Percentiles rank a stretch among this genome's conserved stretches.
These are phyloP conservation scores for Wickerhamomyces subpelliculosus DNA, from an alignment of 805 yeast species.

Conservation along the genomic window DNA sequence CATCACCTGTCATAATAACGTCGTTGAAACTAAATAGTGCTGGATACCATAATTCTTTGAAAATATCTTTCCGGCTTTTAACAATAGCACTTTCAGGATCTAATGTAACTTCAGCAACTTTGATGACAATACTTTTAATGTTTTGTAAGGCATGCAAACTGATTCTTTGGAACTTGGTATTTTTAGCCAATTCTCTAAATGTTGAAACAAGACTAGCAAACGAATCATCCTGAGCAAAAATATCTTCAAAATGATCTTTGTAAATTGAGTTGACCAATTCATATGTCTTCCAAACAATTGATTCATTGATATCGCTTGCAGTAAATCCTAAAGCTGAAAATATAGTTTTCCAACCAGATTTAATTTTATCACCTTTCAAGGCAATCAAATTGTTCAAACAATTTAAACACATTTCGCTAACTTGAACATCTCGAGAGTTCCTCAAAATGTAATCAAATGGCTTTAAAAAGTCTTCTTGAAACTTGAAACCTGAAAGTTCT, in stretches of 20 bases:
- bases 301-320: conserved; percentile 52
- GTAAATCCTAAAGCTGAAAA: conserved; percentile 72
- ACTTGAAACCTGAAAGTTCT: conserved; percentile 90
- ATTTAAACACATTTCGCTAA: conserved; percentile 84
- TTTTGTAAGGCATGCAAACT: conserved; percentile 78
- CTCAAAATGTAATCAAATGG: conserved; percentile 80
- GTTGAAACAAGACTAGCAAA: conserved; percentile 61
- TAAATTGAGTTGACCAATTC: conserved; percentile 57
- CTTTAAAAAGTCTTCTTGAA: conserved; percentile 86
- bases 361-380: conserved; percentile 65
- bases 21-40: conserved; percentile 80
- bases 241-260: conserved; percentile 51
- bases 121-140: conserved; percentile 53
- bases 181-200: conserved; percentile 76
- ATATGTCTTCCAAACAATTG: conserved; percentile 57
- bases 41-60: conserved; percentile 75
- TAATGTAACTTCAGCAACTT: conserved; percentile 43
- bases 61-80: conserved; percentile 32
- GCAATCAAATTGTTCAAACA: conserved; percentile 81
- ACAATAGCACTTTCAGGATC: conserved; percentile 15
- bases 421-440: conserved; percentile 60
- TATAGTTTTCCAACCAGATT: conserved; percentile 93
- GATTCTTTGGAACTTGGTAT: conserved; percentile 70
- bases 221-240: conserved; percentile 62
- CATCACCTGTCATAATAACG: conserved; percentile 88